These are phyloP conservation scores for Rhodamnia rubescens DNA, from an alignment of 345 rosid species.

Conservation along the genomic window DNA sequence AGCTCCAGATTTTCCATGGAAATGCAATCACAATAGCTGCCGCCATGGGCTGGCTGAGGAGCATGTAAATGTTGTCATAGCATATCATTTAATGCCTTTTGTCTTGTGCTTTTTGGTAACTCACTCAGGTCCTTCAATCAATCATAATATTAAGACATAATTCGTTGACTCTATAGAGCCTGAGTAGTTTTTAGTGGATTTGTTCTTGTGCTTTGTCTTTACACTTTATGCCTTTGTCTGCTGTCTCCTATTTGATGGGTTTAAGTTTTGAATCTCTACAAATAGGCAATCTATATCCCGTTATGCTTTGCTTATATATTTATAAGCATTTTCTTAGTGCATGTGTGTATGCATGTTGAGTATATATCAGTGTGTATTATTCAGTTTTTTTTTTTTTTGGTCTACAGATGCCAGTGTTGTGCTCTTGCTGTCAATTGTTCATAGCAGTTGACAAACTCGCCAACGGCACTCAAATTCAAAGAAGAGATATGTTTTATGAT, in stretches of 20 bases:
- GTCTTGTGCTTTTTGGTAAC: neutral
- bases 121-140: neutral
- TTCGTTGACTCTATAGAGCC: neutral
- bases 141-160: neutral
- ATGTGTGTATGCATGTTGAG: neutral
- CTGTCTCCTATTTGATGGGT: neutral
- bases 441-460: conserved; percentile 18
- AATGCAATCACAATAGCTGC: neutral
- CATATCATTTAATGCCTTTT: neutral
- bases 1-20: neutral
- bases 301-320: neutral
- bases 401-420: conserved; percentile 27
- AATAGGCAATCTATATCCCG: neutral
- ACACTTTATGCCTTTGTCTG: neutral
- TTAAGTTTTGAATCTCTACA: neutral
- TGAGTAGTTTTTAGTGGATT: neutral
- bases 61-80: neutral
- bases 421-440: conserved; percentile 27
- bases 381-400: neutral
- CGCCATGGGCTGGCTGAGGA: neutral
- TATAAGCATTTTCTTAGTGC: neutral
- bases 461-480: conserved; percentile 18
- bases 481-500: conserved; percentile 33
- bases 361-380: neutral
- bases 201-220: neutral